Evolutionary conservation across 495 filamentous ascomycete species (phyloP).

Genomic region (Penicillium bovifimosum): DNA sequence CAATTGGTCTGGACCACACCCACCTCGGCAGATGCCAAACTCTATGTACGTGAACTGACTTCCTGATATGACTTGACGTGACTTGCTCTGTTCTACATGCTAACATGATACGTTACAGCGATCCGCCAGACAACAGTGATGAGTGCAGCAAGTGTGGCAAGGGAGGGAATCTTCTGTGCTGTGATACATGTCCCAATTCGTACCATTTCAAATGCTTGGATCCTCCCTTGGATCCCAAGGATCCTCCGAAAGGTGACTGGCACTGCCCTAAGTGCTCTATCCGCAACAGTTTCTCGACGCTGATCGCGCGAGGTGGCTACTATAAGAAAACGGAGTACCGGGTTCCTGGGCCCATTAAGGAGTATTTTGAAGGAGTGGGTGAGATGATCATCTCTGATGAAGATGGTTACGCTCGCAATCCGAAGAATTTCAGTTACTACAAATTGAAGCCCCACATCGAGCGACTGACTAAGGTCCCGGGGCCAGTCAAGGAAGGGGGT

Average conservation of each 20-base stretch:
- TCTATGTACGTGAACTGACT: slow-evolving; percentile 14
- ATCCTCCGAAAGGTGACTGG: slow-evolving; percentile 69
- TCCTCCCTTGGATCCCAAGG: slow-evolving; percentile 62
- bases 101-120: slow-evolving; percentile 21
- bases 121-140: slow-evolving; percentile 69
- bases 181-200: slow-evolving; percentile 79
- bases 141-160: slow-evolving; percentile 77
- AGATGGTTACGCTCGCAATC: background rate
- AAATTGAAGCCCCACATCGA: slow-evolving; percentile 22
- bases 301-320: slow-evolving; percentile 55
- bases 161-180: slow-evolving; percentile 82
- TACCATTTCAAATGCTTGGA: slow-evolving; percentile 85
- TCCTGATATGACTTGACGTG: background rate
- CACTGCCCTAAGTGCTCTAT: slow-evolving; percentile 71
- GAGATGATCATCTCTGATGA: slow-evolving; percentile 8
- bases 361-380: slow-evolving; percentile 38
- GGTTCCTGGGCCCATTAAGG: slow-evolving; percentile 60
- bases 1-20: slow-evolving; percentile 9
- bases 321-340: slow-evolving; percentile 67
- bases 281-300: slow-evolving; percentile 49
- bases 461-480: slow-evolving; percentile 27
- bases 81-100: slow-evolving; percentile 2
- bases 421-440: slow-evolving; percentile 16
- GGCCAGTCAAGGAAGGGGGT: background rate
- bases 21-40: slow-evolving; percentile 15